These are phyloP conservation scores for Cardamine occulta DNA, from an alignment of 345 rosid species.

Conservation along the genomic window DNA sequence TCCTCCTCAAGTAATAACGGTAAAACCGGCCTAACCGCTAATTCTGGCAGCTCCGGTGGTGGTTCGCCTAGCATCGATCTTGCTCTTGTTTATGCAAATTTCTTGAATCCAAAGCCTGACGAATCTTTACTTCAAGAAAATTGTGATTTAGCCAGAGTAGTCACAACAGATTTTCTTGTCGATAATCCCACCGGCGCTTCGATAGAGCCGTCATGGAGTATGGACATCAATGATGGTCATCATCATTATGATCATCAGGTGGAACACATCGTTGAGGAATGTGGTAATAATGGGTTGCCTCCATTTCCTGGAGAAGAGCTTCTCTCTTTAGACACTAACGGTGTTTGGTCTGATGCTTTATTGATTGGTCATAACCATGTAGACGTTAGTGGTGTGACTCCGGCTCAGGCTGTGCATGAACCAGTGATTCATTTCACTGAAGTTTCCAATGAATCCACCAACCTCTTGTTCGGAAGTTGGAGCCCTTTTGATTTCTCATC, in stretches of 20 bases:
- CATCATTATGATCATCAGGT: constrained; percentile 25
- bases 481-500: constrained; percentile 47
- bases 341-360: constrained; percentile 44
- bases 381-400: constrained; percentile 17
- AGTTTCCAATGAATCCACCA: constrained; percentile 42
- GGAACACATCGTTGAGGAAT: constrained; percentile 41
- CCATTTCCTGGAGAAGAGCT: constrained; percentile 50
- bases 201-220: constrained; percentile 36
- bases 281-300: constrained; percentile 45
- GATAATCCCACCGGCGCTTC: constrained; percentile 18
- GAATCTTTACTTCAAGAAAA: constrained; percentile 30
- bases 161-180: constrained; percentile 3
- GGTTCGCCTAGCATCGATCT: constrained; percentile 42
- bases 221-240: constrained; percentile 32
- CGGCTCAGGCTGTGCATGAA: constrained; percentile 33
- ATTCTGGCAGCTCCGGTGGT: constrained; percentile 26
- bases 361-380: constrained; percentile 41
- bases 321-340: constrained; percentile 31
- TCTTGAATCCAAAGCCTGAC: constrained; percentile 40
- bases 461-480: constrained; percentile 47
- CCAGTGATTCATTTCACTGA: constrained; percentile 39
- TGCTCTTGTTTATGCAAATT: constrained; percentile 46
- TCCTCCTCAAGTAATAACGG: constrained; percentile 33
- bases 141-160: constrained; percentile 1
- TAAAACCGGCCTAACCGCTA: constrained; percentile 15